Percentiles rank a stretch among this genome's conserved stretches.
Evolutionary conservation across 163 green algal species (phyloP).

Genomic region (Chlorella variabilis): DNA sequence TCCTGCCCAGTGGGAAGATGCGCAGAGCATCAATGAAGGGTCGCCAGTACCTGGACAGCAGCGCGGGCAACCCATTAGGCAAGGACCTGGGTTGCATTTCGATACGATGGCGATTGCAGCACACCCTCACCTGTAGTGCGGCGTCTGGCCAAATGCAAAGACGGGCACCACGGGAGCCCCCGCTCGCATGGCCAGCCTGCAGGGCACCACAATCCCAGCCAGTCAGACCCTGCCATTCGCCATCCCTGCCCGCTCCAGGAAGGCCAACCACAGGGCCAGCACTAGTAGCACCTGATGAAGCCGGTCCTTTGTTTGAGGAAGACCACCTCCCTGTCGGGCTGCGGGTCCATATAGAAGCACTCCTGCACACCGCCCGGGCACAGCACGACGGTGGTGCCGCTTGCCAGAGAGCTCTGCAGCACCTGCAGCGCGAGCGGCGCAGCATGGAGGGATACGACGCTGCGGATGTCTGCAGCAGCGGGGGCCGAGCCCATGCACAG

Average conservation of each 20-base stretch:
- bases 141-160: conserved; percentile 84
- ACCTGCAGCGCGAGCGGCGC: background rate
- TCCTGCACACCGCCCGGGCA: conserved; percentile 83
- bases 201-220: background rate
- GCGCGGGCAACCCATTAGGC: too few relatives aligned
- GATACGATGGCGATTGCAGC: too few relatives aligned
- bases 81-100: too few relatives aligned
- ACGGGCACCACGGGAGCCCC: conserved; percentile 73
- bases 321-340: conserved; percentile 42
- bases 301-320: conserved; percentile 70
- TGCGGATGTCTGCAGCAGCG: background rate
- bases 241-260: too few relatives aligned
- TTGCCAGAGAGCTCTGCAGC: conserved; percentile 58
- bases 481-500: too few relatives aligned
- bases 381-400: conserved; percentile 61
- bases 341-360: conserved; percentile 69
- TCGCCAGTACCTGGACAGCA: too few relatives aligned
- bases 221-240: too few relatives aligned
- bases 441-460: background rate
- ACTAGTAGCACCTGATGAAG: conserved; percentile 70
- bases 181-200: conserved; percentile 34
- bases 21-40: conserved; percentile 49
- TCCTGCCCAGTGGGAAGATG: too few relatives aligned
- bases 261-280: too few relatives aligned
- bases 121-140: conserved; percentile 65